Evolutionary conservation across 2,329 filamentous ascomycete genomes (phyloP), one percentile per base, ranked within the genome.

Genomic region (Cadophora sp.): DNA sequence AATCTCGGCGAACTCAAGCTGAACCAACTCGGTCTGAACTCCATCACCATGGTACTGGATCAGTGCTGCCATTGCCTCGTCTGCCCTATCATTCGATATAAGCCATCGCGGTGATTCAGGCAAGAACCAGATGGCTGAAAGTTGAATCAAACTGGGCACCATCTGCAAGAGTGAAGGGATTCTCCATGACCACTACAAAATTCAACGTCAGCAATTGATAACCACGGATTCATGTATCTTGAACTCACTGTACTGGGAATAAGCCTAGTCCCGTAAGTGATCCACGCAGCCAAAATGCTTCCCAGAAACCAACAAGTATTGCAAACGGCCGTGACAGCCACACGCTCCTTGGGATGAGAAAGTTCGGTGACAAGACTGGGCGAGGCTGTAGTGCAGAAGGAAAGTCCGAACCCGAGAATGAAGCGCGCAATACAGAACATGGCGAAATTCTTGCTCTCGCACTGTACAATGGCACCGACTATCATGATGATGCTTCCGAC

Each of bases 81-180:
- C 85, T 18, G 83, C 80, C 20, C 84, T 83, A 66, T 86, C 84
- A 61, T 86, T 82, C 62, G 82, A 81, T 69, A 85, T 84, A 16
- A 87, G 78, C 83, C 83, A 88, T 64, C 86, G 78, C 9, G 86
- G 86, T 24, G 81, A 84, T 72, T 88, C 85, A 1, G 86, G 85
- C 8, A 87, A 77, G 67, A 84, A 79, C 72, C 73, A 73, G 43
- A 74, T 67, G 33, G 63, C 61, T 14, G 33, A 33, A n/a, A 73
- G 68, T 48, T 74, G 73, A 13, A 73, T 30, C 13, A 73, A 22
- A 11, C 71, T 72, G 1, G 72, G 71, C 13, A 33, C 64, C 36
- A 61, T 62, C 68, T 84, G 83, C 11, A 85, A 74, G 5, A 80
- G 66, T 36, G 78, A 80, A 3, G 80, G 80, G 27, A 81, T 75